Evolutionary conservation across 1,284 basidiomycete species (phyloP), one percentile per base, ranked within the genome.

Genomic region (Coniophora puteana): DNA sequence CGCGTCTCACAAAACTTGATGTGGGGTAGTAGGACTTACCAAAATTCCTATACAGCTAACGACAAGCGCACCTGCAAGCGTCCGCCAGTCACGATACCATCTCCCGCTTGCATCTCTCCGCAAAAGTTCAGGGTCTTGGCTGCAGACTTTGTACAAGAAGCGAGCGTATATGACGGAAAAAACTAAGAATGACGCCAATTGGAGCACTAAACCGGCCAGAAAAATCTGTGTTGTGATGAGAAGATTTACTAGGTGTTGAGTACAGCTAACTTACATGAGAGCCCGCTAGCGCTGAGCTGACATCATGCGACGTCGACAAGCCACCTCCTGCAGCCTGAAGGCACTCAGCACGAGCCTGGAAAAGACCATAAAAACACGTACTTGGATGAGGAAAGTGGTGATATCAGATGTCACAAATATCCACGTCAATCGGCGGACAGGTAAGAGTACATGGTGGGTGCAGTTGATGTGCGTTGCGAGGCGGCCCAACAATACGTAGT

Each of bases 381-480:
- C 76, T 62, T 87, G 83, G 29, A 87, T 76, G 5, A 84, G 60
- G 64, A 87, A 87, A 0, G 83, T 87, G 8, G 69, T 65, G 25
- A 87, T 63, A 51, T 88, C 83, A 13, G 78, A 80, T 0, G 65
- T 56, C 37, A 81, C 63, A 47, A 80, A 83, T 5, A 72, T 55
- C 18, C 66, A 45, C 4, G 77, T 78, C 41, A 83, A 76, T 31
- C 68, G 65, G 28, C 66, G 65, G 11, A 78, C 69, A 3, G 69
- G 63, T 29, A 86, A 65, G 27, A 80, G 57, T n/a, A 86, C 61
- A 47, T 83, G 71, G 25, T 67, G 44, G 41, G 72, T 67, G 36
- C 69, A 72, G 34, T 68, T 55, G 3, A 86, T 58, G 53, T 76
- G 67, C 18, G 60, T 61, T 10, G 79, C 76, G 13, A 89, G 57